These are phyloP conservation scores for Cnidoscolus chayamansa DNA, from an alignment of 441 rosid species.

Conservation along the genomic window DNA sequence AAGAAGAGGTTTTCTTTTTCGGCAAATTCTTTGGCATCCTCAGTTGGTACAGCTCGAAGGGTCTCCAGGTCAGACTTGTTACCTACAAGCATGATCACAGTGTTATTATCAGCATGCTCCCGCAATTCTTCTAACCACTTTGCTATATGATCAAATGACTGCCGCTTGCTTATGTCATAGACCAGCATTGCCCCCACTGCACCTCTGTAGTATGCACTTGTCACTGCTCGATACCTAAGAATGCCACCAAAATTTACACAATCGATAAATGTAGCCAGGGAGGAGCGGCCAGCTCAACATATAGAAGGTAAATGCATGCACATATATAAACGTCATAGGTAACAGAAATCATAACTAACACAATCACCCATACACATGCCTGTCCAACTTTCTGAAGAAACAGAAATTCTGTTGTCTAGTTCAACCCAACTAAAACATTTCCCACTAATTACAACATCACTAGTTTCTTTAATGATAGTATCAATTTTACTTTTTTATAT, in stretches of 20 bases:
- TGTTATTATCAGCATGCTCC: slow-evolving; percentile 55
- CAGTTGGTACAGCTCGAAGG: slow-evolving; percentile 49
- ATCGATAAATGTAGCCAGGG: not conserved
- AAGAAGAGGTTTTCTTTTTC: slow-evolving; percentile 49
- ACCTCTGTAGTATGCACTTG: slow-evolving; percentile 65
- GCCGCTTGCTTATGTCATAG: slow-evolving; percentile 53
- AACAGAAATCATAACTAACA: not conserved
- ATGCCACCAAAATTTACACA: slow-evolving; percentile 12
- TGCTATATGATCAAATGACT: slow-evolving; percentile 50
- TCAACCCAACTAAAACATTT: no score
- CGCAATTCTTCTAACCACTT: slow-evolving; percentile 56
- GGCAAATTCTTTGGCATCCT: slow-evolving; percentile 60
- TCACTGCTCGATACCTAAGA: slow-evolving; percentile 55
- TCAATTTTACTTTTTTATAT: no score
- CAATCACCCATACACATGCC: not conserved
- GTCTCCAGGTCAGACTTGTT: slow-evolving; percentile 50
- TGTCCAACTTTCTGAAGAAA: slow-evolving; percentile 1
- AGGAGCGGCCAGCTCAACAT: not conserved
- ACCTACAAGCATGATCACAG: slow-evolving; percentile 54
- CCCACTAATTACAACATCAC: not conserved
- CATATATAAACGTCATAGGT: not conserved
- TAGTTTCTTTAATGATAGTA: not conserved
- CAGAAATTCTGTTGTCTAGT: not conserved
- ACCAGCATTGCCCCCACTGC: slow-evolving; percentile 64
- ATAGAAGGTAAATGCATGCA: not conserved